A percentile compares a stretch with the other conserved stretches of the same genome.
Evolutionary conservation across 169 alveolate genomes (phyloP).

Genomic region (Babesia caballi): DNA sequence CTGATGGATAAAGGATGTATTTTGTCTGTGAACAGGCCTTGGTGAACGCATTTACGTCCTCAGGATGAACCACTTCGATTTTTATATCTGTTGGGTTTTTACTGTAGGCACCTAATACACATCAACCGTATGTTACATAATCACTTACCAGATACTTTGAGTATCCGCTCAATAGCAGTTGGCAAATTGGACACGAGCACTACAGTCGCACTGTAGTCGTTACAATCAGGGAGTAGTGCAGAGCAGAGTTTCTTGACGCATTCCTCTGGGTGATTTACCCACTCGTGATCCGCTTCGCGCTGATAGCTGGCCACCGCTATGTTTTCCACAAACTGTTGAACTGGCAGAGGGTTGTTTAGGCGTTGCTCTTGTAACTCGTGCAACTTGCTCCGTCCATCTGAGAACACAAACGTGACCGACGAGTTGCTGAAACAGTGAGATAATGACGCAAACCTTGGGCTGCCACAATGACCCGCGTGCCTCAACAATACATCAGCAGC

Average conservation of each 20-base stretch:
- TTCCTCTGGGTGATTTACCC: background rate
- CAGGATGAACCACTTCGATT: background rate
- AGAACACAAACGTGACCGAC: background rate
- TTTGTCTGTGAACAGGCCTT: background rate
- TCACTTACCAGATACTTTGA: slow-evolving; percentile 1
- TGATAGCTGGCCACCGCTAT: slow-evolving; percentile 17
- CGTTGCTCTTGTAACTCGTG: background rate
- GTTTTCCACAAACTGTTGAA: background rate
- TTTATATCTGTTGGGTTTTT: too few relatives aligned
- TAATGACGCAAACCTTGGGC: background rate
- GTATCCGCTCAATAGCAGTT: background rate
- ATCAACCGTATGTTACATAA: too few relatives aligned
- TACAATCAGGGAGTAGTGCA: background rate
- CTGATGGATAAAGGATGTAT: background rate
- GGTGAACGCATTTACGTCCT: background rate
- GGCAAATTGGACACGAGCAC: background rate
- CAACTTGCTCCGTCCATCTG: background rate
- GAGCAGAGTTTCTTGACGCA: background rate
- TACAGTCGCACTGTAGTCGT: background rate
- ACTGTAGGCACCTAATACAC: too few relatives aligned
- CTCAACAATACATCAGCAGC: background rate
- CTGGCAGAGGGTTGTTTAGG: background rate
- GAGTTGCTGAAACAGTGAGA: background rate
- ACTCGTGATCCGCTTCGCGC: background rate
- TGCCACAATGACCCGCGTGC: background rate